Evolutionary conservation across 2,329 filamentous ascomycete genomes (phyloP).

Genomic region (Neoscytalidium dimidiatum): DNA sequence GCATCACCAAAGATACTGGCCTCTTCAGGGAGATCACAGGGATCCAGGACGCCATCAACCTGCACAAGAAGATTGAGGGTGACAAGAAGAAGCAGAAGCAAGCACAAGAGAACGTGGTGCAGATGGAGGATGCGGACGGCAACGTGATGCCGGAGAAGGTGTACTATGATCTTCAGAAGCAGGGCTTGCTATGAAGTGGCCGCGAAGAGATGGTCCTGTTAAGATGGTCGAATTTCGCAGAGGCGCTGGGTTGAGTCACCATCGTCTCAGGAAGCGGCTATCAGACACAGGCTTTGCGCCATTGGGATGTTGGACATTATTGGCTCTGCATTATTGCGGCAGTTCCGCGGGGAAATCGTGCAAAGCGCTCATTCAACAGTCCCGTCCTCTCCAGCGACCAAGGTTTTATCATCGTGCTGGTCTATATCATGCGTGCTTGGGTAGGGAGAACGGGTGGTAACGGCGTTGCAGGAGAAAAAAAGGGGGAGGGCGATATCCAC

Average conservation of each 20-base stretch:
- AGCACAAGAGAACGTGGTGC: conserved; percentile 80
- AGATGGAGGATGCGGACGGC: conserved; percentile 97
- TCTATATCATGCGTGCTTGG: conserved; percentile 7
- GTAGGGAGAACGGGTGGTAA: not conserved
- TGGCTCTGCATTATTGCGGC: conserved; percentile 11
- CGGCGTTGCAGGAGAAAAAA: conserved; percentile 15
- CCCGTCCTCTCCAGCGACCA: not conserved
- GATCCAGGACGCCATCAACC: conserved; percentile 82
- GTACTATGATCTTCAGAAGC: conserved; percentile 91
- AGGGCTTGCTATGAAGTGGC: conserved; percentile 69
- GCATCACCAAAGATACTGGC: conserved; percentile 72
- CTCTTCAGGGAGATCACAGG: conserved; percentile 92
- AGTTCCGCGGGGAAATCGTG: not conserved
- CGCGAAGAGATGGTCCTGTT: not conserved
- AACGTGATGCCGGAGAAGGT: conserved; percentile 99
- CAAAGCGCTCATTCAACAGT: not conserved
- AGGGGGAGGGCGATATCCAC: conserved; percentile 10
- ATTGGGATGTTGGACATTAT: conserved; percentile 4
- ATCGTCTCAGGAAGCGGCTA: conserved; percentile 5
- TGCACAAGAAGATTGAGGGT: conserved; percentile 92
- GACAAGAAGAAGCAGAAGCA: conserved; percentile 78
- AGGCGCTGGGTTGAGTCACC: not conserved
- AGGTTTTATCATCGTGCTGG: not conserved
- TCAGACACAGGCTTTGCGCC: not conserved
- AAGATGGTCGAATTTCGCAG: conserved; percentile 7